A percentile compares a stretch with the other conserved stretches of the same genome.
Conservation (phyloP, 1,284 basidiomycete species). For the Apiotrichum montevideense region DNA sequence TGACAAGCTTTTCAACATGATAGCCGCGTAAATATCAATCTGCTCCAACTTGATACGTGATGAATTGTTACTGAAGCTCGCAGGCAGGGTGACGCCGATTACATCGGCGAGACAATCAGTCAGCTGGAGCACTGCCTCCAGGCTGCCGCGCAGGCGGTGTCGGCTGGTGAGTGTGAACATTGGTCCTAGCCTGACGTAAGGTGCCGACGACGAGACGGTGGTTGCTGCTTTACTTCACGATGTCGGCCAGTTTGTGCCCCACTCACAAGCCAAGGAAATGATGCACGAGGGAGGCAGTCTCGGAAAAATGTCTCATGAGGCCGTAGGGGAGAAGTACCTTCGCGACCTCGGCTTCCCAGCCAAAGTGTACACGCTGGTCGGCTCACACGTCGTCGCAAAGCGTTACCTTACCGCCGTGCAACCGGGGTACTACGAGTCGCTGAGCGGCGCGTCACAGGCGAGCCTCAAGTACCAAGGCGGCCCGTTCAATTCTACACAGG, state of each 20-base stretch:
- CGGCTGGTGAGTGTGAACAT: conserved; percentile 1
- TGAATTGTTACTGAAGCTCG: conserved; percentile 5
- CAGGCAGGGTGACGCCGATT: conserved; percentile 24
- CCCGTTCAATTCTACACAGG: conserved; percentile 25
- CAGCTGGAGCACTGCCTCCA: conserved; percentile 34
- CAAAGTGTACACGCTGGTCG: conserved; percentile 33
- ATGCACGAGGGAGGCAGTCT: conserved; percentile 19
- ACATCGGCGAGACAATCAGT: conserved; percentile 31
- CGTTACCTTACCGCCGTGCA: conserved; percentile 25
- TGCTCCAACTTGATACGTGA: background rate
- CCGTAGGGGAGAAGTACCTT: conserved; percentile 30
- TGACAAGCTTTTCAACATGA: conserved; percentile 14
- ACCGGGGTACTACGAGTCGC: conserved; percentile 22
- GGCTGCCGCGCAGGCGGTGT: conserved; percentile 21
- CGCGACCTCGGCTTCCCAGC: conserved; percentile 27
- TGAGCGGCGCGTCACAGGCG: conserved; percentile 24
- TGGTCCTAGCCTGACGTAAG: conserved; percentile 8
- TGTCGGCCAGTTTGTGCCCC: conserved; percentile 37
- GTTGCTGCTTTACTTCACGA: conserved; percentile 40
- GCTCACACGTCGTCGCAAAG: conserved; percentile 38
- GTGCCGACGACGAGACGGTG: conserved; percentile 32
- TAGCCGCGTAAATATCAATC: conserved; percentile 16
- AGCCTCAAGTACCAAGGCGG: conserved; percentile 33
- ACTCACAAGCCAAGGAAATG: conserved; percentile 20
- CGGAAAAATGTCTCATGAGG: conserved; percentile 31